Evolutionary conservation across 345 rosid genomes (phyloP).

Genomic region (Citrus inodora): DNA sequence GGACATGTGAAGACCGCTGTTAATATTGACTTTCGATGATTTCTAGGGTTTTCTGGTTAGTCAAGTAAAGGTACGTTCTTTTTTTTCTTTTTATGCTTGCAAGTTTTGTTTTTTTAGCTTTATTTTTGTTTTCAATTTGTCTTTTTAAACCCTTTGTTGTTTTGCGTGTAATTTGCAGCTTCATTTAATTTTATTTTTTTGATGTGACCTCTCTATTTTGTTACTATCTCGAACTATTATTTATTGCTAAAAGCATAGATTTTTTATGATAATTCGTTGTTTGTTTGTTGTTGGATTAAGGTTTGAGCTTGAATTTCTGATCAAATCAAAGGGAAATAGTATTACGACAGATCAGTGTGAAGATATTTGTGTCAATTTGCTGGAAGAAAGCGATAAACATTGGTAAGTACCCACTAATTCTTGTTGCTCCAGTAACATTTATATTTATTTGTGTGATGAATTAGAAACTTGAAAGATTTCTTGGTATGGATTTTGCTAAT

Average conservation of each 20-base stretch:
- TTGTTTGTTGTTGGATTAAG: conserved; percentile 14
- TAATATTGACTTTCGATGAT: conserved; percentile 25
- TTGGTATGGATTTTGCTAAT: not conserved
- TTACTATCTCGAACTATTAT: conserved; percentile 1
- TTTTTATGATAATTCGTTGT: not conserved
- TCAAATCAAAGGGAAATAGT: not conserved
- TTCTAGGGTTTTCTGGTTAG: conserved; percentile 21
- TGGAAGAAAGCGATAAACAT: conserved; percentile 4
- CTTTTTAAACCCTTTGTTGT: not conserved
- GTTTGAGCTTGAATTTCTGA: conserved; percentile 9
- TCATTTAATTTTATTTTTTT: conserved; percentile 5
- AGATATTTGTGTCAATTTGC: not conserved
- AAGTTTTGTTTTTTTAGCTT: conserved; percentile 3
- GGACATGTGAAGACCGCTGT: conserved; percentile 13
- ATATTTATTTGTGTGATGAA: not conserved
- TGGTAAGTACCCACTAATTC: conserved; percentile 6
- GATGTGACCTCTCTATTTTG: not conserved
- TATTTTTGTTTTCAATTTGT: not conserved
- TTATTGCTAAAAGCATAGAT: not conserved
- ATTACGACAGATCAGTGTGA: conserved; percentile 1
- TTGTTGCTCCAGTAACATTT: not conserved
- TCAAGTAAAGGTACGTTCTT: conserved; percentile 8
- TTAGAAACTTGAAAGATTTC: conserved; percentile 1
- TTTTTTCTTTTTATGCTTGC: conserved; percentile 10
- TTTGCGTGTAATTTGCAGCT: not conserved